Percentiles rank a stretch among this genome's conserved stretches.
Conservation (phyloP, 2,329 filamentous ascomycete genomes). For the Arthrobotrys megalospora region DNA sequence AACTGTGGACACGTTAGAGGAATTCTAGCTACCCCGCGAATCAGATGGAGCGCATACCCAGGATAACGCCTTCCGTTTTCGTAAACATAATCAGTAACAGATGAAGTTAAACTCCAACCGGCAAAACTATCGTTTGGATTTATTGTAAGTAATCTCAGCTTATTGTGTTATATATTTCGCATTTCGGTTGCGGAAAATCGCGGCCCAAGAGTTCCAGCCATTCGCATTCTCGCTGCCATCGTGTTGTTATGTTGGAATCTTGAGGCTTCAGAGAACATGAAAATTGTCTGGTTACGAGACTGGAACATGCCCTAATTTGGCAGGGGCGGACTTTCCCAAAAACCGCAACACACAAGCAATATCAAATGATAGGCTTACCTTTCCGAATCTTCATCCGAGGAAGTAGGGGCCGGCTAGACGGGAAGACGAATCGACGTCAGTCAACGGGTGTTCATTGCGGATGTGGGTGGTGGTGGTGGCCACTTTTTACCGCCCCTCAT, state of each 20-base stretch:
- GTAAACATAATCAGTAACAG: conserved; percentile 69
- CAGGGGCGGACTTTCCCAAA: conserved; percentile 8
- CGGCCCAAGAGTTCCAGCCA: neutral
- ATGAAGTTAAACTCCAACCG: conserved; percentile 65
- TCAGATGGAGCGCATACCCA: conserved; percentile 31
- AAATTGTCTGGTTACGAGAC: too few relatives aligned
- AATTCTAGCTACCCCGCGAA: conserved; percentile 7
- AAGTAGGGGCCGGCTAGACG: conserved; percentile 54
- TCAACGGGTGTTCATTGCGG: neutral
- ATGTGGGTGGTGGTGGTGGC: neutral
- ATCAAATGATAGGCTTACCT: conserved; percentile 36
- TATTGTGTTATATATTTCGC: neutral
- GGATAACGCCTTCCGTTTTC: conserved; percentile 71
- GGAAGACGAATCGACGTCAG: conserved; percentile 13
- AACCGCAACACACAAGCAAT: conserved; percentile 11
- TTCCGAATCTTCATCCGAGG: conserved; percentile 54
- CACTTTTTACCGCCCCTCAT: neutral
- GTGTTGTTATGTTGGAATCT: conserved; percentile 21
- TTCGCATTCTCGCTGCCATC: neutral
- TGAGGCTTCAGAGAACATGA: conserved; percentile 4
- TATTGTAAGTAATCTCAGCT: conserved; percentile 8
- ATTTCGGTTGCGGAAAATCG: neutral
- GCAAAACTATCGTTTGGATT: conserved; percentile 16
- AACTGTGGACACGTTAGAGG: conserved; percentile 16
- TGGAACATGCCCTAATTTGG: conserved; percentile 33